Evolutionary conservation across 2,329 filamentous ascomycete genomes (phyloP).

Genomic region (Alternaria brassicicola): DNA sequence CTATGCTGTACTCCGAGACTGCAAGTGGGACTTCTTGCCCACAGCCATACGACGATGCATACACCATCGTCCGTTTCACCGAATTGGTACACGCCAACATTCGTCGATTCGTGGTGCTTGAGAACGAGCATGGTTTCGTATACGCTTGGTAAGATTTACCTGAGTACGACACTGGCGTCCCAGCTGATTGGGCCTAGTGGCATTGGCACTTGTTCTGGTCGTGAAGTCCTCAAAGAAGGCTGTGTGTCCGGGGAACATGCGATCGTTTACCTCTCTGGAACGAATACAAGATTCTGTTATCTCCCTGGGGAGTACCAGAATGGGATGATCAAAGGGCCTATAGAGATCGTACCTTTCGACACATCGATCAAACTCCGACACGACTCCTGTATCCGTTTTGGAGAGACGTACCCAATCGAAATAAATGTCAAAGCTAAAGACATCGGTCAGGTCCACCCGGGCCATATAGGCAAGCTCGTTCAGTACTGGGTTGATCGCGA

Average conservation of each 20-base stretch:
- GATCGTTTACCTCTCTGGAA: slow-evolving; percentile 38
- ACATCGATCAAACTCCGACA: slow-evolving; percentile 31
- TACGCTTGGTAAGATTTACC: slow-evolving; percentile 26
- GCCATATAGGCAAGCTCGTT: slow-evolving; percentile 29
- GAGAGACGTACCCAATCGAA: slow-evolving; percentile 51
- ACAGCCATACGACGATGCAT: neutral
- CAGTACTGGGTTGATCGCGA: slow-evolving; percentile 10
- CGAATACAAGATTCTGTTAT: slow-evolving; percentile 11
- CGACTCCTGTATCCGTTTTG: slow-evolving; percentile 51
- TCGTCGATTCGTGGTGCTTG: slow-evolving; percentile 36
- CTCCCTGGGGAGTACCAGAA: slow-evolving; percentile 40
- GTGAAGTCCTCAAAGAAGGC: slow-evolving; percentile 47
- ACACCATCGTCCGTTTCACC: slow-evolving; percentile 21
- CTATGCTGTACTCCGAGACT: slow-evolving; percentile 29
- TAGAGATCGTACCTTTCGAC: slow-evolving; percentile 40
- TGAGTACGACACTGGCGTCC: no score
- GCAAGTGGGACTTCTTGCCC: slow-evolving; percentile 3
- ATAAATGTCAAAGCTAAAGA: slow-evolving; percentile 53
- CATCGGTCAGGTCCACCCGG: slow-evolving; percentile 45
- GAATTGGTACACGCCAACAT: slow-evolving; percentile 29
- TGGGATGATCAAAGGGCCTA: slow-evolving; percentile 45
- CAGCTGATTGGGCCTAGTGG: slow-evolving; percentile 33
- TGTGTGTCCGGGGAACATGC: slow-evolving; percentile 48
- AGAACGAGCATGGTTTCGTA: slow-evolving; percentile 24
- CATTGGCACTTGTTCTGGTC: slow-evolving; percentile 49